Conservation (phyloP, 2,329 filamentous ascomycete genomes). For the Lasiodiplodia sp. region DNA sequence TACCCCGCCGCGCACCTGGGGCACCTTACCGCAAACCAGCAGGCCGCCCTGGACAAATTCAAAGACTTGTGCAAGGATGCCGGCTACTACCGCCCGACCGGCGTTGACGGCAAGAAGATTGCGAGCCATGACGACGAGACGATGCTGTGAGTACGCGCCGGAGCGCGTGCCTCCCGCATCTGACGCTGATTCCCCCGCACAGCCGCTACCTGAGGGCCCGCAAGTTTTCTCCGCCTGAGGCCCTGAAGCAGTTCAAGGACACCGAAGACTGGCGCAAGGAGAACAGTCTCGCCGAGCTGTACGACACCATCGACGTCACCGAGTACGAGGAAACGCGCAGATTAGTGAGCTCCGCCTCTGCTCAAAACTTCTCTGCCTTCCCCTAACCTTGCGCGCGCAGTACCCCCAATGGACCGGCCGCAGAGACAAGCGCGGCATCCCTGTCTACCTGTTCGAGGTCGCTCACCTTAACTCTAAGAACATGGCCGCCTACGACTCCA, state of each 20-base stretch:
- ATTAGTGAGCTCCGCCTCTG: conserved; percentile 63
- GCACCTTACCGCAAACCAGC: conserved; percentile 74
- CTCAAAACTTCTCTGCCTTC: background rate
- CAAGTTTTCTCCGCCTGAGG: conserved; percentile 79
- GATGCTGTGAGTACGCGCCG: conserved; percentile 63
- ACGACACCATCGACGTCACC: conserved; percentile 84
- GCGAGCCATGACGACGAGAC: conserved; percentile 76
- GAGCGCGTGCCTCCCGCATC: conserved; percentile 14
- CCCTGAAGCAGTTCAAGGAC: conserved; percentile 82
- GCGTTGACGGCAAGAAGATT: conserved; percentile 42
- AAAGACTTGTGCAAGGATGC: conserved; percentile 72
- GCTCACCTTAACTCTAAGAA: conserved; percentile 82
- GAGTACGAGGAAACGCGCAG: conserved; percentile 82
- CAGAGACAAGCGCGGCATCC: conserved; percentile 88
- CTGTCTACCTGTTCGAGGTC: conserved; percentile 90
- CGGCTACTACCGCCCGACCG: conserved; percentile 65
- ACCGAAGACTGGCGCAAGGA: conserved; percentile 87
- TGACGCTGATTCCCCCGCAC: conserved; percentile 9
- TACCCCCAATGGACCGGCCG: conserved; percentile 96
- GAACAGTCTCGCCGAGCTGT: conserved; percentile 79
- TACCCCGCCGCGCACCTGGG: conserved; percentile 83
- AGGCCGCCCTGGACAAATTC: conserved; percentile 72
- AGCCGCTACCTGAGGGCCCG: conserved; percentile 88
- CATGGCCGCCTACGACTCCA: conserved; percentile 78
- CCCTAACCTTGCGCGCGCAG: conserved; percentile 52